phyloP scores from a whole-genome alignment of 106 monocot species.

The Apostasia ramifera region DNA sequence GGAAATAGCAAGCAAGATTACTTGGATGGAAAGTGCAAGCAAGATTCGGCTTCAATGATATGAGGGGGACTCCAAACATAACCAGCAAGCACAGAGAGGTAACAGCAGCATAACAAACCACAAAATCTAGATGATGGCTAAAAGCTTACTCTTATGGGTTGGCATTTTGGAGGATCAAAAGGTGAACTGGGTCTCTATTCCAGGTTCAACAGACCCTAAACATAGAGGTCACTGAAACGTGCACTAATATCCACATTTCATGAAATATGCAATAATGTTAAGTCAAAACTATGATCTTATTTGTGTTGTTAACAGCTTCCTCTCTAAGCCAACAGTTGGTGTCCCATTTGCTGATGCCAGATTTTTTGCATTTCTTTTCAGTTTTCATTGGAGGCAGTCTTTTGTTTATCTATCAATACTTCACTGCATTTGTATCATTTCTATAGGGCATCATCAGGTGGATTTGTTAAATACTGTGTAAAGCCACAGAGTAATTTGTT shows the following conservation, averaged over 20 bases:
- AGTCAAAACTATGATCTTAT: too few relatives aligned
- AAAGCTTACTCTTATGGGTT: neutral
- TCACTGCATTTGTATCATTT: too few relatives aligned
- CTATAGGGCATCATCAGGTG: too few relatives aligned
- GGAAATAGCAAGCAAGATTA: conserved; percentile 17
- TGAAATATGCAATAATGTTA: neutral
- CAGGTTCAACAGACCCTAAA: conserved; percentile 57
- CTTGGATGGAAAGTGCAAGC: conserved; percentile 31
- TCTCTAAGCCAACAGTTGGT: too few relatives aligned
- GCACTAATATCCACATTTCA: neutral
- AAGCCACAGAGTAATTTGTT: too few relatives aligned
- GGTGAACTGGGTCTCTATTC: conserved; percentile 64
- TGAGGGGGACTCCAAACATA: conserved; percentile 61
- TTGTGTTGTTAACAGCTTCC: too few relatives aligned
- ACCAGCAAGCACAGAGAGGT: conserved; percentile 80
- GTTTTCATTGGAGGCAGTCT: too few relatives aligned
- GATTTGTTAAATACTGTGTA: too few relatives aligned
- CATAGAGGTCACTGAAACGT: conserved; percentile 1
- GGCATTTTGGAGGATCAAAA: conserved; percentile 35
- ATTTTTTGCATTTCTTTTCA: too few relatives aligned
- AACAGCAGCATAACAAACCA: neutral
- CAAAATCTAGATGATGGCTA: neutral
- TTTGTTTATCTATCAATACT: too few relatives aligned
- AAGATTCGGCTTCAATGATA: conserved; percentile 4
- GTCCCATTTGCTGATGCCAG: too few relatives aligned